Evolutionary conservation across 495 filamentous ascomycete genomes (phyloP), one percentile per base, ranked within the genome.

Genomic region (Aspergillus taichungensis): DNA sequence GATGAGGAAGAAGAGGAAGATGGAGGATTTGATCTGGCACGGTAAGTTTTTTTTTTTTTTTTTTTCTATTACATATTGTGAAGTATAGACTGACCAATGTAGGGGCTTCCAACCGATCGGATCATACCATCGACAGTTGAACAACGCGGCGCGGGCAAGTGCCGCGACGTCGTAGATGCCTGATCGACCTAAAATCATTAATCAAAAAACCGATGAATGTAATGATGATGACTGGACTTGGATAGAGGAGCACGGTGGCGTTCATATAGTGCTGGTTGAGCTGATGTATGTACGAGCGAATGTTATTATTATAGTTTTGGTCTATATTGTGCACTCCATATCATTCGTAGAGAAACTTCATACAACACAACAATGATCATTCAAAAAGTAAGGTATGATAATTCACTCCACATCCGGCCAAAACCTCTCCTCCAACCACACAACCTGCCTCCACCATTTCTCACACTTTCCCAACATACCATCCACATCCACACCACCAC

Each of bases 21-120:
- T 43, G 74, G 68, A 14, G 77, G 76, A 5, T 81, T 83, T 51
- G 83, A 87, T 59, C 64, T 86, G 34, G 75, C 82, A 37, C 80
- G 79, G 79, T 83, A 59, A 55, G 77, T 64, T 27, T 32, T 45
- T 10, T 8, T 41, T 5, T 12, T 12, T 36, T n/a, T 33, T 13
- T 13, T 18, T 31, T 30, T 8, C 37, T 45, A 50, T n/a, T n/a
- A n/a, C n/a, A n/a, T 31, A 34, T 40, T 32, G 46, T 34, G 39
- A 54, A 59, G 37, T 13, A 31, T 50, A 32, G 37, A 47, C 64
- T 68, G 57, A 67, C 54, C 10, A 46, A 46, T 46, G 9, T 43
- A 85, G 82, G 57, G 83, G 83, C 2, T 87, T 87, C 62, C 79
- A 83, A 62, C 76, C 75, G 40, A 87, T 87, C 45, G 78, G 80